Evolutionary conservation across 345 rosid genomes (phyloP).

Genomic region (Brassica nigra): DNA sequence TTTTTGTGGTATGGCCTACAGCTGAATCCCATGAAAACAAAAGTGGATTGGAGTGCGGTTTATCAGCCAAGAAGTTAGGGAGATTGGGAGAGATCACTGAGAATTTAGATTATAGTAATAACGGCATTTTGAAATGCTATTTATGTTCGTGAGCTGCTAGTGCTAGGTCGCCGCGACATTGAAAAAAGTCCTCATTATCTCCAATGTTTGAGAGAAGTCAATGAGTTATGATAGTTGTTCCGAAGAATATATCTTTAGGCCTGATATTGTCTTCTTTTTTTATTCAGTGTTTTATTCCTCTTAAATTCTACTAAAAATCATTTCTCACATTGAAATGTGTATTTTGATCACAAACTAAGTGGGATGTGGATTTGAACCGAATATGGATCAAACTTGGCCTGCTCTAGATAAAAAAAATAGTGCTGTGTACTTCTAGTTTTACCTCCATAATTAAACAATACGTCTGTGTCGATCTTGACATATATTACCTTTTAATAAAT

Average conservation of each 20-base stretch:
- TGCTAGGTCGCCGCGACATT: too few species aligned
- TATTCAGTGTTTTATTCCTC: too few species aligned
- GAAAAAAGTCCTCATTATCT: too few species aligned
- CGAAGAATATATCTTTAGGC: too few species aligned
- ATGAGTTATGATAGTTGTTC: too few species aligned
- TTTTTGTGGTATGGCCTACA: neutral
- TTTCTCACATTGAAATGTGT: too few species aligned
- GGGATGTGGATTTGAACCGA: neutral
- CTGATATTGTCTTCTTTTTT: too few species aligned
- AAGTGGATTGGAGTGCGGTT: neutral
- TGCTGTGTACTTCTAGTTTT: neutral
- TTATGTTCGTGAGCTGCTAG: too few species aligned
- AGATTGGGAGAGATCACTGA: neutral
- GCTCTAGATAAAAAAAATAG: neutral
- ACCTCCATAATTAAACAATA: neutral
- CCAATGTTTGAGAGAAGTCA: too few species aligned
- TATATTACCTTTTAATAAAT: neutral
- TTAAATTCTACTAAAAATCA: too few species aligned
- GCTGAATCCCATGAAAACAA: neutral
- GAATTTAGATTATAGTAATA: neutral
- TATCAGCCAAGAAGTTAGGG: neutral
- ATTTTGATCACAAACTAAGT: too few species aligned
- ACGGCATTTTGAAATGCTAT: neutral
- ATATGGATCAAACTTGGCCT: neutral
- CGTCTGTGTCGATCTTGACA: neutral